Conservation (phyloP, 805 yeast species). For the Wickerhamiella musiphila region DNA sequence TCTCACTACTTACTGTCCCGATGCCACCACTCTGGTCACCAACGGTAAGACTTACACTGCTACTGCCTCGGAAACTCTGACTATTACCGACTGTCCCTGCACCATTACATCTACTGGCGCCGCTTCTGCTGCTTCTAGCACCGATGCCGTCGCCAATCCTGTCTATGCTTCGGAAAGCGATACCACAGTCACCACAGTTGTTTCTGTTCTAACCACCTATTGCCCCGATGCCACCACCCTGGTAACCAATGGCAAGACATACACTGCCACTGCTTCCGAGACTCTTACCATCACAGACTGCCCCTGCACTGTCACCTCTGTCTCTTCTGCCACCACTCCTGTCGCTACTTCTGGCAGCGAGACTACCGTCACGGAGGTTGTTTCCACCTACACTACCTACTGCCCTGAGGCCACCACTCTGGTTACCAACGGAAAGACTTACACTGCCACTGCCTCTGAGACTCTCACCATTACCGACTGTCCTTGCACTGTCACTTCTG, state of each 20-base stretch:
- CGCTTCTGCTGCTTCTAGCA: background rate
- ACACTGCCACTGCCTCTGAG: constrained; percentile 49
- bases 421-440: constrained; percentile 23
- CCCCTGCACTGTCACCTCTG: constrained; percentile 52
- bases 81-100: constrained; percentile 6
- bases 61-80: constrained; percentile 6
- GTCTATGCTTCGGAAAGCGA: background rate
- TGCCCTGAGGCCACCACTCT: constrained; percentile 56
- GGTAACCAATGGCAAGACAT: constrained; percentile 23
- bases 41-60: constrained; percentile 9
- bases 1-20: constrained; percentile 14
- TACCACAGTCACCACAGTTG: constrained; percentile 5
- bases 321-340: constrained; percentile 11
- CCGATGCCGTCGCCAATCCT: background rate
- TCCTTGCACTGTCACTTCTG: constrained; percentile 62
- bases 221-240: constrained; percentile 56
- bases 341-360: constrained; percentile 6
- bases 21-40: constrained; percentile 6
- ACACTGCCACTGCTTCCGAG: constrained; percentile 49
- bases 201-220: constrained; percentile 43
- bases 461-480: constrained; percentile 75
- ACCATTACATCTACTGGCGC: constrained; percentile 7
- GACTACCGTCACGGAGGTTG: constrained; percentile 7
- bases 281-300: constrained; percentile 75
- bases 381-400: constrained; percentile 44